phyloP scores from a whole-genome alignment of 208 protist genomes.

The Acanthamoeba royreba region DNA sequence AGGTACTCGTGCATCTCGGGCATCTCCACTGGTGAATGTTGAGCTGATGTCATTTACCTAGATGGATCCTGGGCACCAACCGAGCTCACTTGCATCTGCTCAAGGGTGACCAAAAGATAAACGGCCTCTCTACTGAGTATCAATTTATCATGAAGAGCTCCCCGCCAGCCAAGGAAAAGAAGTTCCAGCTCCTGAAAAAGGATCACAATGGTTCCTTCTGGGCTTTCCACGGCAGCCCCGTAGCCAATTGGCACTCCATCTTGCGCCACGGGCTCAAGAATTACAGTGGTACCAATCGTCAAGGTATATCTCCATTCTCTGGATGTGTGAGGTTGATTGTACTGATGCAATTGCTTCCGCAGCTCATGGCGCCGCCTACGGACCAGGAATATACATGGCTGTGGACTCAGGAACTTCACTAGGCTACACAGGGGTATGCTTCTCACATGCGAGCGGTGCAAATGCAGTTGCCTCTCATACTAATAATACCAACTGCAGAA shows the following conservation, averaged over 20 bases:
- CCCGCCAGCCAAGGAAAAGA: neutral
- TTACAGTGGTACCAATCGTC: neutral
- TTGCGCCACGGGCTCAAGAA: slow-evolving; percentile 59
- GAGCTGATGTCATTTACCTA: neutral
- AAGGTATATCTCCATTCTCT: neutral
- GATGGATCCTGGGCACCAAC: neutral
- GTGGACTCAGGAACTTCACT: neutral
- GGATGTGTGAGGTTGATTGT: neutral
- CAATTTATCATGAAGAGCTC: neutral
- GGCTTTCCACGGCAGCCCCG: slow-evolving; percentile 64
- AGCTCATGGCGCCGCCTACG: neutral
- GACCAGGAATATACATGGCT: neutral
- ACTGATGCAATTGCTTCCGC: neutral
- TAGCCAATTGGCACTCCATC: neutral
- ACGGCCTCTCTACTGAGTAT: neutral
- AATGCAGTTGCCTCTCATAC: neutral
- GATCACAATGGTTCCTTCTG: slow-evolving; percentile 55
- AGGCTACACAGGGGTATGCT: neutral
- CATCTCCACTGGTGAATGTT: neutral
- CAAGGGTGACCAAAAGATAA: neutral
- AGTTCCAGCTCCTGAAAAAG: neutral
- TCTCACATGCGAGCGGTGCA: neutral
- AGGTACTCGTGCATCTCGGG: neutral
- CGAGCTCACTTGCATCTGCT: neutral
- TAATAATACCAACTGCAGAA: neutral